Percentiles rank a stretch among this genome's conserved stretches.
Conservation (phyloP, 2,329 filamentous ascomycete species). For the Venturia nashicola region DNA sequence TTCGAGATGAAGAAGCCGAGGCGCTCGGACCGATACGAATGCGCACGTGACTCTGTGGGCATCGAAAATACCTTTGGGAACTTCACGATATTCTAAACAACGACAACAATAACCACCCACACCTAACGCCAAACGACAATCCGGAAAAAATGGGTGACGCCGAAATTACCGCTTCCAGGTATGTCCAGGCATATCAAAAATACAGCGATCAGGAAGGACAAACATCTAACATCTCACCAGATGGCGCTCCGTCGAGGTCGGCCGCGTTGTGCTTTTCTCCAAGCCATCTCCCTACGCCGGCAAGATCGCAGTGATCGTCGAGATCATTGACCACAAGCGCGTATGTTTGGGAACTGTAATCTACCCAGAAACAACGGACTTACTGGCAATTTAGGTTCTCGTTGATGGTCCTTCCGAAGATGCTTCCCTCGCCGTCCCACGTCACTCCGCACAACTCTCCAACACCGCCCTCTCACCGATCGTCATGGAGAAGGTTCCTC, state of each 20-base stretch:
- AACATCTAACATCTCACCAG: constrained; percentile 18
- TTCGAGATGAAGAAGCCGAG: background rate
- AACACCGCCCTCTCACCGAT: constrained; percentile 82
- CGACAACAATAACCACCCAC: constrained; percentile 1
- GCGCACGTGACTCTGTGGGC: background rate
- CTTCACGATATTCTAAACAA: background rate
- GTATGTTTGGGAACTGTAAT: constrained; percentile 50
- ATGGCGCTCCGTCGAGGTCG: constrained; percentile 97
- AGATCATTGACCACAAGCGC: constrained; percentile 99
- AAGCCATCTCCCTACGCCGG: constrained; percentile 61
- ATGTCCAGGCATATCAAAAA: background rate
- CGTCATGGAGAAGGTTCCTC: constrained; percentile 74
- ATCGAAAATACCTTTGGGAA: background rate
- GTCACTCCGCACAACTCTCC: constrained; percentile 74
- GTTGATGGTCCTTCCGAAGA: constrained; percentile 87
- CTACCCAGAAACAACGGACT: constrained; percentile 16
- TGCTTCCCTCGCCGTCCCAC: constrained; percentile 66
- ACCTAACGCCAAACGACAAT: background rate
- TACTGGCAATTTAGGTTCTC: constrained; percentile 56
- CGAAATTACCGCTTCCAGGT: constrained; percentile 34
- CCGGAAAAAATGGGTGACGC: constrained; percentile 35
- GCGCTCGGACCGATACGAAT: background rate
- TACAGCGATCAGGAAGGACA: background rate
- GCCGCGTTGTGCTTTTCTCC: constrained; percentile 85
- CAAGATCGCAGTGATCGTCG: constrained; percentile 75